phyloP scores from a whole-genome alignment of 208 protist genomes.

The Leishmania tarentolae region DNA sequence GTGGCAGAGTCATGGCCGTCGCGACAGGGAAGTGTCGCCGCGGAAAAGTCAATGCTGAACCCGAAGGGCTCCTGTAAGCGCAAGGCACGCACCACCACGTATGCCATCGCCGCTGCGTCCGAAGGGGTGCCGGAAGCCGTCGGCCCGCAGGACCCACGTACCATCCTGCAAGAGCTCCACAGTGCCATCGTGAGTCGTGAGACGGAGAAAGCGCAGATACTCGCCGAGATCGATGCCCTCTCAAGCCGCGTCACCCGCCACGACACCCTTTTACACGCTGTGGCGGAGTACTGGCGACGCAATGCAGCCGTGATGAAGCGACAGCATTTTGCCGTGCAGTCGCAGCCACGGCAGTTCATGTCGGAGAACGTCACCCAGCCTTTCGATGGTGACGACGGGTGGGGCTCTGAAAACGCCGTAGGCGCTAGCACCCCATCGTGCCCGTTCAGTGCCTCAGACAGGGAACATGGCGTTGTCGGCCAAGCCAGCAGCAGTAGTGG shows the following conservation, averaged over 20 bases:
- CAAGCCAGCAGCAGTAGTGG: not conserved
- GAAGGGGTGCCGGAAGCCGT: not conserved
- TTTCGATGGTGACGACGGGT: not conserved
- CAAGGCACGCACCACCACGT: not conserved
- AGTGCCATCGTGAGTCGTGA: slow-evolving; percentile 25
- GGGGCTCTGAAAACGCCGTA: not conserved
- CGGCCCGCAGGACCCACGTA: slow-evolving; percentile 8
- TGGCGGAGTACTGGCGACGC: slow-evolving; percentile 63
- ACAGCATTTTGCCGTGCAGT: slow-evolving; percentile 26
- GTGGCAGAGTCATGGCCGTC: not conserved
- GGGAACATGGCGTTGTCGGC: too few species aligned
- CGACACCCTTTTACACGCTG: slow-evolving; percentile 32
- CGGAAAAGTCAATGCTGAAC: not conserved
- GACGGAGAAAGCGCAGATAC: slow-evolving; percentile 12
- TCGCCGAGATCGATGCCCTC: slow-evolving; percentile 20
- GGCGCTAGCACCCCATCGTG: not conserved
- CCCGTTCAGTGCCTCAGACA: not conserved
- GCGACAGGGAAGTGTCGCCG: not conserved
- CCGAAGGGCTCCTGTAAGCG: not conserved
- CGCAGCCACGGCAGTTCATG: slow-evolving; percentile 15
- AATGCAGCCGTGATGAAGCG: slow-evolving; percentile 46
- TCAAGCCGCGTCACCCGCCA: slow-evolving; percentile 17
- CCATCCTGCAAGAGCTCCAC: slow-evolving; percentile 43
- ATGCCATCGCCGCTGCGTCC: not conserved
- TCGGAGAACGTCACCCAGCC: not conserved